Evolutionary conservation across 1,139 yeast genomes (phyloP), one percentile per base, ranked within the genome.

Genomic region (Debaryomycetaceae sp.): DNA sequence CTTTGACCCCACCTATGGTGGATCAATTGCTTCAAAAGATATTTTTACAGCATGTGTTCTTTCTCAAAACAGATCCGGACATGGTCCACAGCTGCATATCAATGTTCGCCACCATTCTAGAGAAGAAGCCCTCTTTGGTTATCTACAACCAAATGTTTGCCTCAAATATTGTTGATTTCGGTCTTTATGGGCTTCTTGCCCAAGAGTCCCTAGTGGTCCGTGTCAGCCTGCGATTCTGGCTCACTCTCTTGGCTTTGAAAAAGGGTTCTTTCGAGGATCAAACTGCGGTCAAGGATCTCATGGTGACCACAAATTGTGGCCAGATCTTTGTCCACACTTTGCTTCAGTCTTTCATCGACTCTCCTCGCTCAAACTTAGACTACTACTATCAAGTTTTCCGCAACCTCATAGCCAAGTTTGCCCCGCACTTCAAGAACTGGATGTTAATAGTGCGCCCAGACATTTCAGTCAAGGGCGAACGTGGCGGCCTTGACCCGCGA

Each of bases 141-240:
- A 48, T 61, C n/a, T 20, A 27, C n/a, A 38, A 44, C 4, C 41
- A 46, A 1, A 39, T 49, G 2, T 61, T 71, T 28, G 56, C 61
- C 10, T 39, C 49, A 22, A 35, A 47, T n/a, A 44, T 76, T 9
- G 30, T 78, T 16, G 57, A 58, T 13, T 61, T 69, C 51, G 58
- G 63, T 22, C 48, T 80, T 3, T 52, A 60, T 5, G 64, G 74
- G 10, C 56, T 84, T 25, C 46, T 56, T 6, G 67, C 78, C 0
- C 68, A 69, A 30, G 95, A 85, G 49, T 66, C 81, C 32, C 77
- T 81, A 44, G 73, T 84, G 2, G 56, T 85, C 26, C 74, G 75
- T 38, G 65, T 86, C 0, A 65, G 75, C 0, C 64, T 75, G 34
- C 69, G 71, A 39, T 84, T 85, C 44, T 85, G 94, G 94, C 61